Conservation (phyloP, 2,329 filamentous ascomycete genomes). For the Exophiala phaeomuriformis region DNA sequence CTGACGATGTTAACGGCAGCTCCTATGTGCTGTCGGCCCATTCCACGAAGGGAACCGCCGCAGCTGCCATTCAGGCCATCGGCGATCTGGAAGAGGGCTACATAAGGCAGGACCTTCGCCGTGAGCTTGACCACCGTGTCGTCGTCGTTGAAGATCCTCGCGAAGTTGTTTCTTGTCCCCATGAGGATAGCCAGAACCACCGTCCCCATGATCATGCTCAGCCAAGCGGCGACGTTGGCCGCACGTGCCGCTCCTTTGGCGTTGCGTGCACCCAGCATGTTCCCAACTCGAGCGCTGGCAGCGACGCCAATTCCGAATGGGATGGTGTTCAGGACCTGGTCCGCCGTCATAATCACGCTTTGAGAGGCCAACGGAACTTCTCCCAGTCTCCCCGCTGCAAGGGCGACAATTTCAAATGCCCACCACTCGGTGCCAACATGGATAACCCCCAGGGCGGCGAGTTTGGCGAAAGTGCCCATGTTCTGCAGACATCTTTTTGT, state of each 20-base stretch:
- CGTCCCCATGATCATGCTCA: conserved; percentile 62
- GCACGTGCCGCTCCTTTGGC: conserved; percentile 60
- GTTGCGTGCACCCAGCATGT: conserved; percentile 64
- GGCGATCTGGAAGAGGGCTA: conserved; percentile 83
- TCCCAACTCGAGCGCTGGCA: conserved; percentile 68
- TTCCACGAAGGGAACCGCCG: conserved; percentile 70
- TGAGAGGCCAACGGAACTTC: conserved; percentile 74
- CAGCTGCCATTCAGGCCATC: conserved; percentile 81
- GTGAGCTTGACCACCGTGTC: conserved; percentile 63
- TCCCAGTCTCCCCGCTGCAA: conserved; percentile 72
- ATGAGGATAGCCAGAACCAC: conserved; percentile 63
- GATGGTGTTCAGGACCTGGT: conserved; percentile 77
- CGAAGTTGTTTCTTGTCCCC: conserved; percentile 64
- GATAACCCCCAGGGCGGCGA: conserved; percentile 68
- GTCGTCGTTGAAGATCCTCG: conserved; percentile 75
- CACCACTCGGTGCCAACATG: conserved; percentile 91
- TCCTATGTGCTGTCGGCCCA: conserved; percentile 80
- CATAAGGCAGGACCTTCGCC: conserved; percentile 73
- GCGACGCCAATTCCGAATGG: conserved; percentile 83
- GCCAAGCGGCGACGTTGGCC: conserved; percentile 65
- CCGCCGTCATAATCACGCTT: conserved; percentile 81
- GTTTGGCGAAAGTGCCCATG: conserved; percentile 61
- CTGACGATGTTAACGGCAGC: conserved; percentile 73
- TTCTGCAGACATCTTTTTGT: conserved; percentile 58
- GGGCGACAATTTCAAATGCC: conserved; percentile 85